Percentiles rank a stretch among this genome's conserved stretches.
Conservation (phyloP, 2,329 filamentous ascomycete genomes). For the Torrubiella hemipterigena region DNA sequence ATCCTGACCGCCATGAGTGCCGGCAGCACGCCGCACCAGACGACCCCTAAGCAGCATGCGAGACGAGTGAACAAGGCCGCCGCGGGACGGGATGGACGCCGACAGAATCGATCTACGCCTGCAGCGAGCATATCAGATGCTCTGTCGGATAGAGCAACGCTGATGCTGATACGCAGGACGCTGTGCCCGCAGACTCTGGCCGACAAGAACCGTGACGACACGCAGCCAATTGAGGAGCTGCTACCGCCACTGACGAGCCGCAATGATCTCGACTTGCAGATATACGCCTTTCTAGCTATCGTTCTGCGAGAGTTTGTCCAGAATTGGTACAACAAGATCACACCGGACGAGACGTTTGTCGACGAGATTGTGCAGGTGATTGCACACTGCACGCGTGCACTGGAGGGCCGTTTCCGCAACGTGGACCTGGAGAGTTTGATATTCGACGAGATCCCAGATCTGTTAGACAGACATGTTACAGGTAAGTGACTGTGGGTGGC, state of each 20-base stretch:
- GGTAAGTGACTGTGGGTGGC: constrained; percentile 53
- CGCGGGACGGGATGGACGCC: constrained; percentile 15
- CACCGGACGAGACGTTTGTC: constrained; percentile 77
- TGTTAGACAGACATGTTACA: constrained; percentile 68
- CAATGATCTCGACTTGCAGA: constrained; percentile 83
- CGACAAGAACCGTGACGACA: constrained; percentile 38
- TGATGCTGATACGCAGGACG: constrained; percentile 68
- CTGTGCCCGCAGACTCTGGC: constrained; percentile 62
- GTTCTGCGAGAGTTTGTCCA: constrained; percentile 84
- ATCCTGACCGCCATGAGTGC: no score
- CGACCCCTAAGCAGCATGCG: no score
- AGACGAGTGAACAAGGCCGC: no score
- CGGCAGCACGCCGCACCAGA: no score
- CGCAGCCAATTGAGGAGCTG: constrained; percentile 60
- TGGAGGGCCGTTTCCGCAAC: constrained; percentile 76
- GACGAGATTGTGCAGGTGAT: constrained; percentile 82
- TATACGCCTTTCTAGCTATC: constrained; percentile 86
- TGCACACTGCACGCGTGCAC: constrained; percentile 76
- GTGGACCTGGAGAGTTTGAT: constrained; percentile 74
- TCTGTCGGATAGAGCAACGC: constrained; percentile 67
- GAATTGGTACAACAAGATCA: constrained; percentile 88
- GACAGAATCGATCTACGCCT: constrained; percentile 19
- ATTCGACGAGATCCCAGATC: constrained; percentile 75
- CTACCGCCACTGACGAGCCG: constrained; percentile 87
- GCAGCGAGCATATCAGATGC: no score